phyloP scores from a whole-genome alignment of 441 rosid genomes.

The Metrosideros polymorpha region DNA sequence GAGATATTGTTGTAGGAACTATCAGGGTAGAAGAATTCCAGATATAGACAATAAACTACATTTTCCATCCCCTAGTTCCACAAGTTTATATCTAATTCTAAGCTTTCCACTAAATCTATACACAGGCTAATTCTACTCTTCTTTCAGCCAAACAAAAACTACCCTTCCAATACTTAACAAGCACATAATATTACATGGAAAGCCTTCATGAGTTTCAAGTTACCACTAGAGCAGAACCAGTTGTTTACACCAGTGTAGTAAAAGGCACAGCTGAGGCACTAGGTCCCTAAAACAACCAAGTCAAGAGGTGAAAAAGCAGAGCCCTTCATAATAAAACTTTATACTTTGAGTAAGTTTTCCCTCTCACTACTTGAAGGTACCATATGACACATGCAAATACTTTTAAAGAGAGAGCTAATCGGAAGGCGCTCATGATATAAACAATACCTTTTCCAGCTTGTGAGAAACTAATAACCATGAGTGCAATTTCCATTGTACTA shows the following conservation, averaged over 20 bases:
- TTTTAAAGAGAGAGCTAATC: background rate
- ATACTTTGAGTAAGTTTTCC: background rate
- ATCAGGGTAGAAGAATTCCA: background rate
- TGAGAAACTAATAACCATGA: background rate
- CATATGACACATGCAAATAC: background rate
- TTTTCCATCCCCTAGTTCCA: background rate
- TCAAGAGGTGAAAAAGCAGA: background rate
- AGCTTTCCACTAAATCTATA: background rate
- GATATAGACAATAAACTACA: background rate
- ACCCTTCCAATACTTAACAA: background rate
- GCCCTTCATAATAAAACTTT: background rate
- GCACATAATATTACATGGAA: background rate
- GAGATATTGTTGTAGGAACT: background rate
- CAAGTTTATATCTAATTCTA: background rate
- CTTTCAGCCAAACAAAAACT: background rate
- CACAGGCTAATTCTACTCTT: background rate
- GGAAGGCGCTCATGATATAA: background rate
- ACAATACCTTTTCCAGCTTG: background rate
- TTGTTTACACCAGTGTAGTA: background rate
- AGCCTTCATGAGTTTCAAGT: background rate
- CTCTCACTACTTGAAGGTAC: background rate
- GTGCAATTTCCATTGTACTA: background rate
- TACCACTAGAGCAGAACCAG: background rate
- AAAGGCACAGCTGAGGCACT: background rate
- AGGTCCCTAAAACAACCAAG: background rate